Conservation (phyloP, 108 stramenopile genomes). For the Cyclotella sp. region DNA sequence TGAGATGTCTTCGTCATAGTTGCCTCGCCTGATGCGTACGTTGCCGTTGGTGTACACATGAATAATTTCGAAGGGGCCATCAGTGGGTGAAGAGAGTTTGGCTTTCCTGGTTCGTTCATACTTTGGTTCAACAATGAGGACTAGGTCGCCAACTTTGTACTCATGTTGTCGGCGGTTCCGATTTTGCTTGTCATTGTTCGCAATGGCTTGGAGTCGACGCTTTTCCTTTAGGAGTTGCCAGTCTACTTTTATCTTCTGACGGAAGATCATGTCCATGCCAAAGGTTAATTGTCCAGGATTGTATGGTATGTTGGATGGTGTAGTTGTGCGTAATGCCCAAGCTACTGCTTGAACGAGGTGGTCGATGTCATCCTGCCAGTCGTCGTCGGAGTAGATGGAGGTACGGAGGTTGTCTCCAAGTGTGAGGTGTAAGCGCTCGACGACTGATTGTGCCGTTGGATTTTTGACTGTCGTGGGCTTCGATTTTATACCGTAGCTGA, state of each 20-base stretch:
- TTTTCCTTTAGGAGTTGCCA: conserved; percentile 12
- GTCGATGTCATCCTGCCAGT: no score
- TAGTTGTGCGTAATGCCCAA: not conserved
- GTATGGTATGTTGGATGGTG: conserved; percentile 4
- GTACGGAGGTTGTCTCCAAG: conserved; percentile 8
- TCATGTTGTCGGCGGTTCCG: conserved; percentile 10
- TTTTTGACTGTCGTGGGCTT: conserved; percentile 53
- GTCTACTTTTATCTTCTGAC: conserved; percentile 1
- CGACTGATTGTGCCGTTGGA: no score
- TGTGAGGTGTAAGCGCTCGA: conserved; percentile 53
- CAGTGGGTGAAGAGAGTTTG: no score
- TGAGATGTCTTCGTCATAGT: no score
- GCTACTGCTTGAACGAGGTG: conserved; percentile 22
- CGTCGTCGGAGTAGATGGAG: conserved; percentile 14
- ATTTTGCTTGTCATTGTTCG: conserved; percentile 27
- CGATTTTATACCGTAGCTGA: conserved; percentile 32
- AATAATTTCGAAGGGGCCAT: no score
- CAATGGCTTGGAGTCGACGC: not conserved
- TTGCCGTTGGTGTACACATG: no score
- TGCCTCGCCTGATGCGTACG: no score
- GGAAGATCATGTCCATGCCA: no score
- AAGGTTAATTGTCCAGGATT: conserved; percentile 12
- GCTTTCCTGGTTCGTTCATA: no score
- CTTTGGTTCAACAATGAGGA: no score
- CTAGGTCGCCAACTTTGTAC: conserved; percentile 15